phyloP scores from a whole-genome alignment of 1,284 basidiomycete species.

The Cutaneotrichosporon daszewskae region DNA sequence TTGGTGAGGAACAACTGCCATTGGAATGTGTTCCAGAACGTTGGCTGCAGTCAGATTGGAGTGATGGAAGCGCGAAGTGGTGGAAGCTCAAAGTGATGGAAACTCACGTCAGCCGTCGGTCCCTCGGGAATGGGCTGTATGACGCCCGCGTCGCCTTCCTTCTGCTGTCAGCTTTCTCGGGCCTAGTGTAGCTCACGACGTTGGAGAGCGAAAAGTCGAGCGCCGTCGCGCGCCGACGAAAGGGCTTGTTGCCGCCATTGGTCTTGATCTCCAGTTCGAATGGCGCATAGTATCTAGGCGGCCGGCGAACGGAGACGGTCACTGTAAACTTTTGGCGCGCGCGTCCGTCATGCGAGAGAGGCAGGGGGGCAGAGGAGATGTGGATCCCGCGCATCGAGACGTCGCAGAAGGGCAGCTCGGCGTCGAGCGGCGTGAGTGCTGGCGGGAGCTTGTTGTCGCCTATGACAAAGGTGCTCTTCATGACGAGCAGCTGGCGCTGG shows the following conservation, averaged over 20 bases:
- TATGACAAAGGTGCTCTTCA: conserved; percentile 9
- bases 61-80: too few relatives aligned
- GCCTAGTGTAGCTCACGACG: conserved; percentile 2
- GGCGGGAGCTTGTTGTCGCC: conserved; percentile 17
- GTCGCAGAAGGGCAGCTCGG: conserved; percentile 38
- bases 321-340: conserved; percentile 20
- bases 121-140: conserved; percentile 35
- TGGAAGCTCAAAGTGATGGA: too few relatives aligned
- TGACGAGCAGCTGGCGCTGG: conserved; percentile 26
- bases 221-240: conserved; percentile 34
- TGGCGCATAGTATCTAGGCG: conserved; percentile 33
- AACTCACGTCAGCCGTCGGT: conserved; percentile 29
- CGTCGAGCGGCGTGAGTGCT: conserved; percentile 32
- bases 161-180: conserved; percentile 15
- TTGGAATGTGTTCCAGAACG: conserved; percentile 38
- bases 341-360: conserved; percentile 8
- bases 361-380: too few relatives aligned
- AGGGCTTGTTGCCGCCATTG: conserved; percentile 1
- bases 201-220: conserved; percentile 35
- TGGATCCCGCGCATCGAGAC: conserved; percentile 35
- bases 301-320: conserved; percentile 32
- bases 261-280: conserved; percentile 14
- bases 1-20: conserved; percentile 29
- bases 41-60: conserved; percentile 22
- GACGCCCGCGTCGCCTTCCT: conserved; percentile 28